Evolutionary conservation across 257 asterid species (phyloP), one percentile per base, ranked within the genome.

Genomic region (Gentiana macrophylla): DNA sequence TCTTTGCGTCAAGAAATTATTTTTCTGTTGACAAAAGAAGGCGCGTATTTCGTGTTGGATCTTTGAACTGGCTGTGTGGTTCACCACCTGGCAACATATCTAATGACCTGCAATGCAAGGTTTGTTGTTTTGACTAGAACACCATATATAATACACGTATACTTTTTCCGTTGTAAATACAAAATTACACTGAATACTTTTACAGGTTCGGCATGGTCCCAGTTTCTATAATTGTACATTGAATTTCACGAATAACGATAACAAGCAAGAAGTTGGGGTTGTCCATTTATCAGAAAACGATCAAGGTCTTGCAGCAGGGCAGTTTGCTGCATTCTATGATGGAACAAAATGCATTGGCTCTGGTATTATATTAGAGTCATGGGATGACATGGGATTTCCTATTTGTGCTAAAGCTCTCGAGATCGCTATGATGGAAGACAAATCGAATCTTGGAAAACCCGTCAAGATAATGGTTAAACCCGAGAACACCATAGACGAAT

Each of bases 221-320:
- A 77, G 70, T 35, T 72, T 88, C 52, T 80, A 85, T 79, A 66
- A 60, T 15, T 92, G 98, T 65, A 76, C 68, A 55, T 33, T 91
- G 73, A 34, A 62, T 8, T 57, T 73, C 49, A 83, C 74, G 73
- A 78, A 64, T 11, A 83, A 74, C 52, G 77, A 62, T 61, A 77
- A 78, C 34, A 86, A 82, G 15, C 65, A 74, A 11, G 79, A 73
- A 76, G 81, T 79, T 33, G 94, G 77, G 32, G 77, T 69, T 7
- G 95, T 92, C 53, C 77, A 70, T 66, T 61, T 92, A 67, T 67
- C 77, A 11, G 74, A 79, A 74, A 97, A 85, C 38, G 98, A 92
- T 71, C 98, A 91, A 62, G 98, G 95, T 52, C 80, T 91, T 68
- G 95, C 98, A 49, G 94, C 97, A 8, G 98, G 98, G 61, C 98